phyloP scores from a whole-genome alignment of 1,284 basidiomycete species.

The Pseudozyma pruni region DNA sequence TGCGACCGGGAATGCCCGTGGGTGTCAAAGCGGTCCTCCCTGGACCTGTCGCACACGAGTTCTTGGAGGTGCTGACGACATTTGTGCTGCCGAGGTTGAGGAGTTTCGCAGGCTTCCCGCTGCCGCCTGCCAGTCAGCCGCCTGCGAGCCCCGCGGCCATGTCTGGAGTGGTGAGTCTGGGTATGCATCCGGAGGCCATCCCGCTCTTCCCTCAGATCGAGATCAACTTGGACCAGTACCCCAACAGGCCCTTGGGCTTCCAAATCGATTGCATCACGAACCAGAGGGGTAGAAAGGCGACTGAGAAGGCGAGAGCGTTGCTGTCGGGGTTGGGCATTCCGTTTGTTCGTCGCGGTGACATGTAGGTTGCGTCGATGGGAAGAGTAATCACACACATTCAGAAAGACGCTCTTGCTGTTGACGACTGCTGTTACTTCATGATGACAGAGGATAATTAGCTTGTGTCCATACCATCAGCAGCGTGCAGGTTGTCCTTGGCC shows the following conservation, averaged over 20 bases:
- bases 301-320: constrained; percentile 60
- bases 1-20: constrained; percentile 82
- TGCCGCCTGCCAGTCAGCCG: constrained; percentile 72
- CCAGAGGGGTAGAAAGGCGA: constrained; percentile 61
- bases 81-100: constrained; percentile 93
- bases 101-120: constrained; percentile 84
- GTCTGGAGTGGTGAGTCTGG: constrained; percentile 87
- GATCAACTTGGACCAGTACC: constrained; percentile 66
- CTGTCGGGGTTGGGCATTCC: constrained; percentile 64
- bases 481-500: constrained; percentile 45
- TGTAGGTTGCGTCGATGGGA: constrained; percentile 18
- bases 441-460: constrained; percentile 8
- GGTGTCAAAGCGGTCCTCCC: constrained; percentile 89
- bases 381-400: neutral
- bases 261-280: constrained; percentile 67
- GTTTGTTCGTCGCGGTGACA: constrained; percentile 61
- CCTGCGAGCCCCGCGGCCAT: constrained; percentile 74
- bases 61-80: constrained; percentile 86
- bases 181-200: constrained; percentile 85
- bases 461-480: constrained; percentile 55
- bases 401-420: neutral
- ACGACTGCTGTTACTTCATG: neutral
- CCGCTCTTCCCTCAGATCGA: constrained; percentile 80
- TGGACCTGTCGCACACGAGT: constrained; percentile 92
- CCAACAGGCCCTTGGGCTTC: constrained; percentile 61